Evolutionary conservation across 495 filamentous ascomycete genomes (phyloP).

Genomic region (Penicillium bovifimosum): DNA sequence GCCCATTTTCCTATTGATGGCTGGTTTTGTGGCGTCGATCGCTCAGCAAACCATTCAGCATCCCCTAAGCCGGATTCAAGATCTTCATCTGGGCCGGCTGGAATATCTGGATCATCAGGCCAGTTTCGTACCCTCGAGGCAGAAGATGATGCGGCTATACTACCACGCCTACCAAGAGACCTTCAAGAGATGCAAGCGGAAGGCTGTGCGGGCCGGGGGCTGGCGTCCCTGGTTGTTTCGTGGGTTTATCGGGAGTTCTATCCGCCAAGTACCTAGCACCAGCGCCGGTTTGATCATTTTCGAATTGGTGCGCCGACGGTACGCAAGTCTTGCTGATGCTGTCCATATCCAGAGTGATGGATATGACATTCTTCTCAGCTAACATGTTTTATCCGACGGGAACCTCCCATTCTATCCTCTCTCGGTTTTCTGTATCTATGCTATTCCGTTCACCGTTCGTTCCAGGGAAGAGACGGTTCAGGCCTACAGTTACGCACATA

Average conservation of each 20-base stretch:
- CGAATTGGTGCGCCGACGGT: slow-evolving; percentile 77
- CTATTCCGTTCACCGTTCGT: background rate
- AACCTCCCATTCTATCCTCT: background rate
- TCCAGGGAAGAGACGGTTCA: background rate
- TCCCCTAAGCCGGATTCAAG: slow-evolving; percentile 68
- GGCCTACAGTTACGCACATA: background rate
- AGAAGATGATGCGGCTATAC: slow-evolving; percentile 58
- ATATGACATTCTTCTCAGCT: slow-evolving; percentile 65
- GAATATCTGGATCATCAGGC: slow-evolving; percentile 69
- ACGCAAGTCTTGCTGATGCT: slow-evolving; percentile 61
- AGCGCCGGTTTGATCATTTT: slow-evolving; percentile 87
- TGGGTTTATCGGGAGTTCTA: slow-evolving; percentile 67
- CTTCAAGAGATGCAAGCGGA: slow-evolving; percentile 58
- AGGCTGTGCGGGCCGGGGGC: slow-evolving; percentile 57
- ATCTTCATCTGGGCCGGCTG: slow-evolving; percentile 70
- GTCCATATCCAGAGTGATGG: slow-evolving; percentile 61
- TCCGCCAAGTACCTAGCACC: slow-evolving; percentile 81
- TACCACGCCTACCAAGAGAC: slow-evolving; percentile 73
- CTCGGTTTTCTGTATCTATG: background rate
- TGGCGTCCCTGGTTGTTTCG: slow-evolving; percentile 70
- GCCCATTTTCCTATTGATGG: slow-evolving; percentile 71
- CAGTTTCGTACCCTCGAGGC: slow-evolving; percentile 39
- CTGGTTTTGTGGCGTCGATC: slow-evolving; percentile 70
- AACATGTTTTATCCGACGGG: background rate
- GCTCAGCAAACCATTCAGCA: slow-evolving; percentile 75